Evolutionary conservation across 2,329 filamentous ascomycete genomes (phyloP), one percentile per base, ranked within the genome.

Genomic region (Talaromyces verruculosus): DNA sequence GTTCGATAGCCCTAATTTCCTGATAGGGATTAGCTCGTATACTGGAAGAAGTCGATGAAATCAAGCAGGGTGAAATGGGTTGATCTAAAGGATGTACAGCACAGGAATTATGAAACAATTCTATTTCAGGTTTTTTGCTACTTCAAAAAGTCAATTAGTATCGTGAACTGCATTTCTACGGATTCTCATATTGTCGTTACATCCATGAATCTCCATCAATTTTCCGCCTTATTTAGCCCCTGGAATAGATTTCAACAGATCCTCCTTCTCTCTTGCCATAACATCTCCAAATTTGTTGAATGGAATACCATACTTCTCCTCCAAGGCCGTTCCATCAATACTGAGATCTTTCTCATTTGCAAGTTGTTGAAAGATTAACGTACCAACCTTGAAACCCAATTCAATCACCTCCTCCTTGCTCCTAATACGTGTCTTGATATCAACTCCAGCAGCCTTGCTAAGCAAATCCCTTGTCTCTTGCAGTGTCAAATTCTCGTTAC

Each of bases 331-430:
- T 10, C 25, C 49, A 53, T 53, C 25, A 53, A 53, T 53, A 30
- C 49, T 53, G 15, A 53, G 25, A 30, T 53, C 49, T 3, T 53
- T 53, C 25, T 53, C 49, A 6, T 53, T 53, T 1, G 49, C 49
- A 53, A 53, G 49, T 53, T 53, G 49, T 7, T 53, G 49, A 25
- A 53, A 53, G 33, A 53, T 53, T 7, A 53, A 53, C 25, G 49
- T 53, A 15, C 49, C 49, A 28, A 33, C 49, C 49, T 28, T 53
- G 49, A 53, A 53, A 5, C 22, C 13, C 28, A 53, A 30, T n/a
- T 30, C 22, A 30, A 10, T 5, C 1, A n/a, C 49, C 49, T 53
- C 49, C 49, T 53, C 25, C 49, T 53, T 53, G 28, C 49, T 30
- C 5, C 22, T 25, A 17, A 53, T 30, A 2, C 49, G 49, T 30